phyloP scores from a whole-genome alignment of 2,329 filamentous ascomycete species.

The Colletotrichum truncatum region DNA sequence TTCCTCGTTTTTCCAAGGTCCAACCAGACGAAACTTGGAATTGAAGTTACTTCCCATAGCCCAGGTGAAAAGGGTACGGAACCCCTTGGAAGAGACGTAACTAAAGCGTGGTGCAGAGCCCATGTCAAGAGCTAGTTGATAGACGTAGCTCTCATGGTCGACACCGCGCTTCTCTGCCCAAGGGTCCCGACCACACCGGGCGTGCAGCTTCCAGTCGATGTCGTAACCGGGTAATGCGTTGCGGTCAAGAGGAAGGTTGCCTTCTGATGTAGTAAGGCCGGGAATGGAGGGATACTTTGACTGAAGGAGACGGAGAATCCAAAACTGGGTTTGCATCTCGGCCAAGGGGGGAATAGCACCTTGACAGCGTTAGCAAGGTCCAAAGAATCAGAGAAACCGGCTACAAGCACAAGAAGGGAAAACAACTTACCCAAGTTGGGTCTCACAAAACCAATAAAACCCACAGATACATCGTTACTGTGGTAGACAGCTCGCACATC shows the following conservation, averaged over 20 bases:
- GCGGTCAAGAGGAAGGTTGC: conserved; percentile 6
- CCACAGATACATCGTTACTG: conserved; percentile 45
- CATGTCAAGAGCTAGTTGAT: conserved; percentile 58
- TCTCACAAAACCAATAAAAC: conserved; percentile 57
- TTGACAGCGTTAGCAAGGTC: background rate
- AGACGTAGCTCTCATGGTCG: conserved; percentile 59
- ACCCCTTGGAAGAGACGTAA: conserved; percentile 42
- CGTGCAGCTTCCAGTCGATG: conserved; percentile 49
- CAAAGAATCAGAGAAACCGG: too few relatives aligned
- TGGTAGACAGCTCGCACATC: conserved; percentile 63
- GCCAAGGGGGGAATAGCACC: conserved; percentile 56
- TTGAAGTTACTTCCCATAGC: conserved; percentile 60
- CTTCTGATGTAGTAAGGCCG: background rate
- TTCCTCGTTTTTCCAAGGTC: conserved; percentile 50
- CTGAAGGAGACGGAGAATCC: conserved; percentile 50
- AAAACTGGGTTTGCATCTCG: conserved; percentile 58
- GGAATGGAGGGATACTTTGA: background rate
- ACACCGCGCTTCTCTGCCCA: conserved; percentile 50
- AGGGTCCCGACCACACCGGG: conserved; percentile 42
- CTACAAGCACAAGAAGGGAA: too few relatives aligned
- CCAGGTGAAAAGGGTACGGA: conserved; percentile 47
- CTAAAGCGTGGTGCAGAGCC: conserved; percentile 49
- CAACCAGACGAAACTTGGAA: conserved; percentile 55
- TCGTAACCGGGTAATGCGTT: conserved; percentile 44
- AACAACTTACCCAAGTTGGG: conserved; percentile 46